phyloP scores from a whole-genome alignment of 306 rosid genomes.

The Cicer arietinum region DNA sequence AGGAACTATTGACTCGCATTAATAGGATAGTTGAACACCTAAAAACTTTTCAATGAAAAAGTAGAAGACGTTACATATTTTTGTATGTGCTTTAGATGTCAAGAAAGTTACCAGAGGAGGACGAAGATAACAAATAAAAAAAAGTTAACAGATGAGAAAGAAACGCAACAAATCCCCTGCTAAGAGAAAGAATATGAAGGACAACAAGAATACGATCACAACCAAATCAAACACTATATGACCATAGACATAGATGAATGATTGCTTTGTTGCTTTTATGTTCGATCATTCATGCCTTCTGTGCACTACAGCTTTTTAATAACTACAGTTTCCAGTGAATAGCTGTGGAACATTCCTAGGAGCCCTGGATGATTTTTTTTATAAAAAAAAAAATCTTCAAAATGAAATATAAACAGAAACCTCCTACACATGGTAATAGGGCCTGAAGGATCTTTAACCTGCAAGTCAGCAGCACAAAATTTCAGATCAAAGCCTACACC shows the following conservation, averaged over 20 bases:
- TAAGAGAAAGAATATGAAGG: background rate
- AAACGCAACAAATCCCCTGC: background rate
- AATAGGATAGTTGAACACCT: background rate
- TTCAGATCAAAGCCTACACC: constrained; percentile 26
- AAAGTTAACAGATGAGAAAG: background rate
- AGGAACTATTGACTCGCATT: background rate
- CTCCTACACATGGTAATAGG: constrained; percentile 27
- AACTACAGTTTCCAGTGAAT: constrained; percentile 25
- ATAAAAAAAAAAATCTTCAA: background rate
- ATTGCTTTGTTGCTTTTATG: background rate
- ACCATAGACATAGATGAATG: constrained; percentile 21
- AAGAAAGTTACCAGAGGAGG: background rate
- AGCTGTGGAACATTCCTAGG: constrained; percentile 33
- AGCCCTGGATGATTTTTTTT: background rate
- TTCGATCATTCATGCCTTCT: constrained; percentile 3
- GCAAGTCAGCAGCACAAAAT: constrained; percentile 27
- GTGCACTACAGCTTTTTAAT: background rate
- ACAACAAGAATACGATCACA: background rate
- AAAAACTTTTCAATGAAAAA: background rate
- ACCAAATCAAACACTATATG: constrained; percentile 11
- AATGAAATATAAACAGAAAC: background rate
- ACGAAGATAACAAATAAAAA: background rate
- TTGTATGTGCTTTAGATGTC: background rate
- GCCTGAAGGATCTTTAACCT: constrained; percentile 27
- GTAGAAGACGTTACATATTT: background rate